Evolutionary conservation across 2,329 filamentous ascomycete genomes (phyloP), one percentile per base, ranked within the genome.

Genomic region (Colletotrichum agaves): DNA sequence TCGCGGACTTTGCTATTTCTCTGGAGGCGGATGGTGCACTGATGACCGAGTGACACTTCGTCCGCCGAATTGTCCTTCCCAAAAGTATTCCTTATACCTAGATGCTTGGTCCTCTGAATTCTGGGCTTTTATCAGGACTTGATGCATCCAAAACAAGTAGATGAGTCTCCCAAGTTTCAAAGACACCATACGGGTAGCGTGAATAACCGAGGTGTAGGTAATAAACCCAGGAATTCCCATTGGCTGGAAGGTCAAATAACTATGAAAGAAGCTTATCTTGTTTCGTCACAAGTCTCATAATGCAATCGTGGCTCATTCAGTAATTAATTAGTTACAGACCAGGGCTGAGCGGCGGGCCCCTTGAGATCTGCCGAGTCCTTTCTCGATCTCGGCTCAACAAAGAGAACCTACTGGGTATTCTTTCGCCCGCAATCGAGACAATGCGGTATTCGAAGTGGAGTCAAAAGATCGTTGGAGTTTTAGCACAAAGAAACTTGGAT

Each of bases 211-310:
- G 21, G 21, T n/a, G 1, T n/a, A 35, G 7, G 17, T 50, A 50
- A 7, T 15, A 11, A 37, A 19, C 15, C 52, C 52, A 41, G 11
- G 8, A 8, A n/a, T 49, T 37, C 56, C 3, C 17, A 23, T 49
- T 39, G 31, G 31, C 10, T 27, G n/a, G 8, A 1, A 23, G 31
- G 12, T 15, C 17, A 4, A 31, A n/a, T 15, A n/a, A 8, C 12
- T 49, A 37, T n/a, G n/a, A 59, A 17, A 27, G 31, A 59, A 59
- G 13, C 19, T 59, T 23, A 23, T 33, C 8, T 7, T 39, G 43
- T 59, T 59, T 59, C 56, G 27, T 49, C 56, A 37, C 39, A 58
- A 46, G 23, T 37, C 23, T 8, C n/a, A 41, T 27, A 23, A 35
- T 11, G 3, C 11, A 46, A 35, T 17, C 7, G 35, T 23, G 12